Evolutionary conservation across 2,329 filamentous ascomycete genomes (phyloP), one percentile per base, ranked within the genome.

Genomic region (Ramichloridium luteum): DNA sequence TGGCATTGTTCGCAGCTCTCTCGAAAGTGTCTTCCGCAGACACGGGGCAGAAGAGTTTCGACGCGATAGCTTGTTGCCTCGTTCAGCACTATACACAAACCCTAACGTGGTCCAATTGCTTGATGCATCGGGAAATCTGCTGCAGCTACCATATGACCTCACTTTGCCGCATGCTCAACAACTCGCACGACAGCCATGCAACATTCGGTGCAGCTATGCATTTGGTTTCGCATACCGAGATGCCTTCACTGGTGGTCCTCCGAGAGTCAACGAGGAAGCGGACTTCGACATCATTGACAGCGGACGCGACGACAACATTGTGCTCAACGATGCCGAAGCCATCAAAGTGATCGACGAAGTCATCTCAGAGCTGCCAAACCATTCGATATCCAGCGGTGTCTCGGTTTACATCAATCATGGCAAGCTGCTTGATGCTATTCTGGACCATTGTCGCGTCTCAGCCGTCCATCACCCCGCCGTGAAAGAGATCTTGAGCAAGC

Each of bases 331-430:
- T 56, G 88, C 88, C 0, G 88, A 96, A 56, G 78, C 85, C 1
- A 72, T 98, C 45, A 96, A 94, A 48, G 86, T 96, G 2, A 62
- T 96, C 13, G 90, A 98, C 51, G 90, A 98, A 53, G 80, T 94
- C 25, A 70, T 92, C 11, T 68, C 76, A 29, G 71, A 78, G 4
- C 86, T 96, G 41, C 86, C 77, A 5, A 17, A 11, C 28, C 30
- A 2, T 64, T 93, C 9, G 37, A 42, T 6, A 68, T 67, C 73
- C 1, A 68, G 70, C 2, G 72, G 75, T 15, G 84, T 94, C 74
- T 92, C 81, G 50, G 92, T 94, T 45, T 77, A 93, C 43, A 57
- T 98, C 20, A 90, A 90, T 29, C 90, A 98, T 52, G 83, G 83
- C 0, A 78, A 85, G 52, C 65, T 98, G 3, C 61, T 98, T 8